Conservation (phyloP, 2,329 filamentous ascomycete species). For the Fusarium burgessii region DNA sequence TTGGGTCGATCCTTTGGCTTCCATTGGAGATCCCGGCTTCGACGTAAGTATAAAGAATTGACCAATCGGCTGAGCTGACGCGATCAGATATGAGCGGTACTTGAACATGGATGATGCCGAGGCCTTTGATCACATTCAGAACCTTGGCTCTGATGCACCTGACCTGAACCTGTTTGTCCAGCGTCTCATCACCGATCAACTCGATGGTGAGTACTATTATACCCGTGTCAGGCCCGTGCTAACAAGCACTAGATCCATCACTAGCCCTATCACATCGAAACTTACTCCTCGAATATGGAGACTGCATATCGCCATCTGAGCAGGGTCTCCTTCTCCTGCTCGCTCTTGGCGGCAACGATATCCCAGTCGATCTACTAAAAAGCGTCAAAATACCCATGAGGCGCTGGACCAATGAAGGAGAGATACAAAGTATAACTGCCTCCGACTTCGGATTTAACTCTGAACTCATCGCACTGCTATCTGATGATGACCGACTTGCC, state of each 20-base stretch:
- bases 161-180: constrained; percentile 41
- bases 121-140: constrained; percentile 46
- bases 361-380: constrained; percentile 44
- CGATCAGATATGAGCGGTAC: constrained; percentile 49
- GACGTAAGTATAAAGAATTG: constrained; percentile 43
- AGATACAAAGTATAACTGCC: constrained; percentile 43
- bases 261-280: constrained; percentile 40
- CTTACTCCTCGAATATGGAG: constrained; percentile 42
- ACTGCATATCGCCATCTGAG: constrained; percentile 42
- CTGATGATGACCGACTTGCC: constrained; percentile 19
- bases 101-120: constrained; percentile 51
- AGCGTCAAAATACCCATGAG: constrained; percentile 35
- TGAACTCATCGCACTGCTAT: constrained; percentile 37
- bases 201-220: constrained; percentile 14
- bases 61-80: not conserved
- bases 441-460: constrained; percentile 40
- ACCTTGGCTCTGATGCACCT: constrained; percentile 28
- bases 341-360: constrained; percentile 37
- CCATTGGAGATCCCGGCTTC: constrained; percentile 49
- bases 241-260: constrained; percentile 8
- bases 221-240: accelerated
- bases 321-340: constrained; percentile 44
- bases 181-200: constrained; percentile 38
- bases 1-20: constrained; percentile 51
- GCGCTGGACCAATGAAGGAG: constrained; percentile 45